Conservation (phyloP, 225 moss, liverwort and hornwort species). For the Antitrichia curtipendula region DNA sequence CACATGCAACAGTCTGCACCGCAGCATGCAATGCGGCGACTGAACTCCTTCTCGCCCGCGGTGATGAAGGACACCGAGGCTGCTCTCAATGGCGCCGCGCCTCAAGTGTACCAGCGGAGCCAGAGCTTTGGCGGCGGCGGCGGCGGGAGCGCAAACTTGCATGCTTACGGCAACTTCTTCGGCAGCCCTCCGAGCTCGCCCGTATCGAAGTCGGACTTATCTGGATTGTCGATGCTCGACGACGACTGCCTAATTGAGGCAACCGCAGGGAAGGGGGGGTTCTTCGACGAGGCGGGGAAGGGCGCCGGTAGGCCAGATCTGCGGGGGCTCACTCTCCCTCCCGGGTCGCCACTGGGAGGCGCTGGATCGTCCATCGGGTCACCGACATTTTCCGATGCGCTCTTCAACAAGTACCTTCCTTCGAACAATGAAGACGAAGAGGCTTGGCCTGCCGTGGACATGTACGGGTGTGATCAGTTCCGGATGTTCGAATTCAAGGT, state of each 20-base stretch:
- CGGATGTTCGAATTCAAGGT: conserved; percentile 99
- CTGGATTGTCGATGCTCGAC: conserved; percentile 40
- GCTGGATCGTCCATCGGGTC: conserved; percentile 52
- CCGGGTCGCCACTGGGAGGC: conserved; percentile 19
- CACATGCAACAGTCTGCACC: conserved; percentile 26
- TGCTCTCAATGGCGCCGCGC: conserved; percentile 11
- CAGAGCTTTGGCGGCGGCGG: conserved; percentile 65
- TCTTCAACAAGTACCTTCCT: conserved; percentile 72
- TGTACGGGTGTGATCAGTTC: conserved; percentile 98
- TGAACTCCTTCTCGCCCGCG: conserved; percentile 52
- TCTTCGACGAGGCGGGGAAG: conserved; percentile 34
- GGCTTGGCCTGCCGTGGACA: conserved; percentile 82
- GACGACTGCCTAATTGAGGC: conserved; percentile 57
- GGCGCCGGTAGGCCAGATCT: conserved; percentile 23
- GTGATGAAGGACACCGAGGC: conserved; percentile 43
- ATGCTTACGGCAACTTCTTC: conserved; percentile 49
- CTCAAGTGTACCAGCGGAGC: conserved; percentile 54
- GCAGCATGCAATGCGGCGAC: conserved; percentile 61
- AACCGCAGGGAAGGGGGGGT: conserved; percentile 8
- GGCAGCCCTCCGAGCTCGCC: conserved; percentile 51
- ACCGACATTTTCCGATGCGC: conserved; percentile 64
- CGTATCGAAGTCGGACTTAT: conserved; percentile 43
- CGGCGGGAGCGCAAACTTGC: conserved; percentile 10
- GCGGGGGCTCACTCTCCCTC: conserved; percentile 23
- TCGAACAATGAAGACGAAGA: conserved; percentile 98